phyloP scores from a whole-genome alignment of 2,329 filamentous ascomycete genomes.

The Curvularia sp. region DNA sequence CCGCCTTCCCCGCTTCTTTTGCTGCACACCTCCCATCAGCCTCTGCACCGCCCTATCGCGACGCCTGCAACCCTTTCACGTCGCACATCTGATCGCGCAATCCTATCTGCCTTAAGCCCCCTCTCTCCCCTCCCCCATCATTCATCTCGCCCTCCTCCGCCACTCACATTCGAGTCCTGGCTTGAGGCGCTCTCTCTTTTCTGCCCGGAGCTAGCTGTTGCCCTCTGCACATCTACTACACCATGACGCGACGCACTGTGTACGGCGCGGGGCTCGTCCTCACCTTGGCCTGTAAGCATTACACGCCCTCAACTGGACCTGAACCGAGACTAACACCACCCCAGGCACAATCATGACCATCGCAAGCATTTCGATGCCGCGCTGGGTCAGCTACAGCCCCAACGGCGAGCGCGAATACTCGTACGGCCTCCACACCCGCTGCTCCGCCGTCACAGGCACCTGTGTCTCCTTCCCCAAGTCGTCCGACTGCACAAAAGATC shows the following conservation, averaged over 20 bases:
- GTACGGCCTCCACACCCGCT: constrained; percentile 82
- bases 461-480: constrained; percentile 73
- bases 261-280: constrained; percentile 59
- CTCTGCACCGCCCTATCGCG: not conserved
- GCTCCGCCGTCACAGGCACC: constrained; percentile 70
- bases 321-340: constrained; percentile 19
- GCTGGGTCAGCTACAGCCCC: constrained; percentile 72
- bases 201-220: not conserved
- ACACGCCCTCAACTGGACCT: not conserved
- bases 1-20: constrained; percentile 4
- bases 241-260: constrained; percentile 58
- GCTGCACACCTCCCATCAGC: constrained; percentile 6
- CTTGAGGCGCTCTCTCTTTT: not conserved
- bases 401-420: constrained; percentile 52
- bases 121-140: constrained; percentile 6
- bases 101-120: constrained; percentile 6
- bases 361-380: constrained; percentile 70
- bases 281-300: constrained; percentile 53
- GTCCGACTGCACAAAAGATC: constrained; percentile 70
- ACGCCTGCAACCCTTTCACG: constrained; percentile 8
- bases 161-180: constrained; percentile 6
- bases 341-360: constrained; percentile 76
- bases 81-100: constrained; percentile 5
- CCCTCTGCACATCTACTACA: constrained; percentile 8
- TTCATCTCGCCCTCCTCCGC: constrained; percentile 14